These are phyloP conservation scores for Gossypium lobatum DNA, from an alignment of 441 rosid species.

Conservation along the genomic window DNA sequence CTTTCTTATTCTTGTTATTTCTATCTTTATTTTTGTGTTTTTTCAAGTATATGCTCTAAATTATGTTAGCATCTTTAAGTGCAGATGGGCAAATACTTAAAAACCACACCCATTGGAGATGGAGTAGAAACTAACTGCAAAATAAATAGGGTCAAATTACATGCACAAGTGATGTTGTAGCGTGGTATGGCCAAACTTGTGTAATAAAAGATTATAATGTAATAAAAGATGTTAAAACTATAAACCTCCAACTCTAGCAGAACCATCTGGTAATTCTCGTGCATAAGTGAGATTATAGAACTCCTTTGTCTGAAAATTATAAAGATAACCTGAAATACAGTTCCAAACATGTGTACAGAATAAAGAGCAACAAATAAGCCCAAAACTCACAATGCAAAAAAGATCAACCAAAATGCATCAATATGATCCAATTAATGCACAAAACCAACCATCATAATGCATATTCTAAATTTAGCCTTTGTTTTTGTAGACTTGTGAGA, in stretches of 20 bases:
- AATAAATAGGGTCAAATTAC: neutral
- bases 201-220: neutral
- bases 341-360: constrained; percentile 12
- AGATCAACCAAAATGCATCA: neutral
- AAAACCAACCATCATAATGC: neutral
- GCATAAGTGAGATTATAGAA: constrained; percentile 88
- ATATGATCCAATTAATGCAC: neutral
- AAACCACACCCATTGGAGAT: neutral
- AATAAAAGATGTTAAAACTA: constrained; percentile 5
- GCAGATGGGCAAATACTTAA: neutral
- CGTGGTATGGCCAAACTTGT: neutral
- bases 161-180: neutral
- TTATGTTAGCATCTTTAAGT: neutral
- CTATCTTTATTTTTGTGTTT: neutral
- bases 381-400: neutral
- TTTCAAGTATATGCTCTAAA: neutral
- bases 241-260: constrained; percentile 88
- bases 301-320: constrained; percentile 84
- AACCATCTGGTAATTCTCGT: constrained; percentile 69
- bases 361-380: neutral
- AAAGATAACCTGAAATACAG: constrained; percentile 66
- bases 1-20: neutral
- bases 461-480: neutral
- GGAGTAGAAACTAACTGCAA: neutral
- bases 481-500: neutral